phyloP scores from a whole-genome alignment of 1,139 yeast species.

The Candida sp. region DNA sequence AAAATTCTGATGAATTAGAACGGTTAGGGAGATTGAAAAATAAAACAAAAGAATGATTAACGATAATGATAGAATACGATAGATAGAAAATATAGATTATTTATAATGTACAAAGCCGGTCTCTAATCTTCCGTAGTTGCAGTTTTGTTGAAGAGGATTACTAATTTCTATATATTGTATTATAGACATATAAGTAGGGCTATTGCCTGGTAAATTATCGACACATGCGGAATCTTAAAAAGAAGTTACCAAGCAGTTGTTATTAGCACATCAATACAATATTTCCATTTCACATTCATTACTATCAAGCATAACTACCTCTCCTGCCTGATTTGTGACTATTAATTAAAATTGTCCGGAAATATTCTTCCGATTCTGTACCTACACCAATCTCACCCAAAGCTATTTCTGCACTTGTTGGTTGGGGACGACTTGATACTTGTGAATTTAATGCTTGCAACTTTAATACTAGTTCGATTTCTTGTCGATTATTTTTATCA shows the following conservation, averaged over 20 bases:
- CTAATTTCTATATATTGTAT: no score
- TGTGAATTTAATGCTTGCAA: conserved; percentile 52
- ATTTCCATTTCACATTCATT: background rate
- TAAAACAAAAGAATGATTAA: background rate
- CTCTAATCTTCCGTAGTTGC: no score
- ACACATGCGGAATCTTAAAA: no score
- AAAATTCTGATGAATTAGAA: conserved; percentile 58
- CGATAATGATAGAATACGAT: conserved; percentile 1
- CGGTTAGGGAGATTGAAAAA: conserved; percentile 29
- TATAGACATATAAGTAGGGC: no score
- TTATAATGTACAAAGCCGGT: no score
- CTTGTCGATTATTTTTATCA: conserved; percentile 74
- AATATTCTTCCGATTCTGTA: conserved; percentile 41
- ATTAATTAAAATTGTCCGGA: conserved; percentile 30
- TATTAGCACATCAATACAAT: no score
- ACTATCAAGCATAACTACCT: conserved; percentile 12
- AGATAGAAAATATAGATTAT: background rate
- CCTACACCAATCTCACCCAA: conserved; percentile 81
- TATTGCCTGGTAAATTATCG: no score
- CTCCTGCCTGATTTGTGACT: conserved; percentile 23
- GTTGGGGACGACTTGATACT: conserved; percentile 11
- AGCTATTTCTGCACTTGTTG: conserved; percentile 78
- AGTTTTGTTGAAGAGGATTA: no score
- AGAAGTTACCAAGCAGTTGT: no score
- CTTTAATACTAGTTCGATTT: conserved; percentile 66